Evolutionary conservation across 495 filamentous ascomycete genomes (phyloP), one percentile per base, ranked within the genome.

Genomic region (Lophium mytilinum): DNA sequence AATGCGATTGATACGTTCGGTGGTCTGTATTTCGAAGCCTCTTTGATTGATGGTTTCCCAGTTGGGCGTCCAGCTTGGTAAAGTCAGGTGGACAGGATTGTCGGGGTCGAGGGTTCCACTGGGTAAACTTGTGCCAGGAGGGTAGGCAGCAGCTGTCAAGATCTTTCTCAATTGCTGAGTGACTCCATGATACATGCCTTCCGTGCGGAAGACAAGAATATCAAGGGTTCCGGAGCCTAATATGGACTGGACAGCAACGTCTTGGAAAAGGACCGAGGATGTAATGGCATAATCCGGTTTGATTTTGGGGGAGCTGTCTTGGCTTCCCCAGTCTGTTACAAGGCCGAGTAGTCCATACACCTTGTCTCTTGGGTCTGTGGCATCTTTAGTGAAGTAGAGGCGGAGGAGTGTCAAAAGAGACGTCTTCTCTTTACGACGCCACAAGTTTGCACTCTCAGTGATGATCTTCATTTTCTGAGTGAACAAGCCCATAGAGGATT

Each of bases 341-440:
- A 58, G 33, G n/a, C 56, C 49, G 1, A 58, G 30, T 3, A 58
- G 49, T 5, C 48, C 56, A 39, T 52, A 58, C 5, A 58, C 40
- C 21, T 58, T 58, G 24, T 58, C 56, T 18, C 56, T 15, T 7
- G 50, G 3, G 21, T 58, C 56, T n/a, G 50, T 58, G 2, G 56
- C 56, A 7, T 58, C 47, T 24, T 34, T 43, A 7, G 37, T 21
- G 21, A 46, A 53, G 40, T 45, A 58, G 0, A 52, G 49, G 1
- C 39, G 39, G 4, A 58, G 49, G 14, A 58, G 50, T 2, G 36
- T 46, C 30, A 53, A 17, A 10, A 58, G 37, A 9, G 47, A 17
- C 2, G 24, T 46, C 3, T 37, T 37, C 7, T 52, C 48, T 9
- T 46, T 58, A 15, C 53, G 17, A 3, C 48, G 46, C 55, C 55